Percentiles rank a stretch among this genome's conserved stretches.
Conservation (phyloP, 495 filamentous ascomycete species). For the Hypoxylon crocopeplum region DNA sequence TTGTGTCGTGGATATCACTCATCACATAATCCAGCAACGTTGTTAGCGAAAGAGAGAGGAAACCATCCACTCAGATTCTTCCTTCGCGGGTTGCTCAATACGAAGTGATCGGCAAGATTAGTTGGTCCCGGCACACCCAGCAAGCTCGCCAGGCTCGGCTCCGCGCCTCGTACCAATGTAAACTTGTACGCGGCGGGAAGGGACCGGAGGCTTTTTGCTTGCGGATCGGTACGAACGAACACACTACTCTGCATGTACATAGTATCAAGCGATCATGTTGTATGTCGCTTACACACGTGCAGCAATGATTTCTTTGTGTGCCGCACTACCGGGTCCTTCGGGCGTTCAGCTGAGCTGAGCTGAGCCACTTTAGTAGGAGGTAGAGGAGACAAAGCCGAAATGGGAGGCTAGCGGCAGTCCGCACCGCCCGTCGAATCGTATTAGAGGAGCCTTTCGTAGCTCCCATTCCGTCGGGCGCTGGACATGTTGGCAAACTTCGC, state of each 20-base stretch:
- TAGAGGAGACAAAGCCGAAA: neutral
- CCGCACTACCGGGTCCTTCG: slow-evolving; percentile 19
- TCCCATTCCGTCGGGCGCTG: neutral
- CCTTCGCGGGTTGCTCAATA: slow-evolving; percentile 21
- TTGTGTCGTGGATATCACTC: neutral
- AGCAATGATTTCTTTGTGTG: neutral
- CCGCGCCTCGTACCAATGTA: slow-evolving; percentile 9
- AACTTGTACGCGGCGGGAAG: neutral
- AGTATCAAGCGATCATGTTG: neutral
- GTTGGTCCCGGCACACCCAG: neutral
- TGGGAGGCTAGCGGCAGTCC: neutral
- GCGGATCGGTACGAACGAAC: neutral
- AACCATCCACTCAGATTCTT: slow-evolving; percentile 16
- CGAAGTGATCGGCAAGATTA: slow-evolving; percentile 39
- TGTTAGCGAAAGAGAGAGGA: slow-evolving; percentile 12
- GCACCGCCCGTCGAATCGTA: neutral
- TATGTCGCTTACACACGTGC: neutral
- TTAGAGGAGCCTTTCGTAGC: neutral
- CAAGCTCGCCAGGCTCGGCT: neutral
- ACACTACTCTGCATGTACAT: too few species aligned
- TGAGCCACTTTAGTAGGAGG: neutral
- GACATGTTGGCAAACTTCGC: neutral
- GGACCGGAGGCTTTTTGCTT: neutral
- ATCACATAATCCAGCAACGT: neutral
- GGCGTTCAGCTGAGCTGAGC: slow-evolving; percentile 11